Evolutionary conservation across 345 rosid species (phyloP), one percentile per base, ranked within the genome.

Genomic region (Lepidium didymum): DNA sequence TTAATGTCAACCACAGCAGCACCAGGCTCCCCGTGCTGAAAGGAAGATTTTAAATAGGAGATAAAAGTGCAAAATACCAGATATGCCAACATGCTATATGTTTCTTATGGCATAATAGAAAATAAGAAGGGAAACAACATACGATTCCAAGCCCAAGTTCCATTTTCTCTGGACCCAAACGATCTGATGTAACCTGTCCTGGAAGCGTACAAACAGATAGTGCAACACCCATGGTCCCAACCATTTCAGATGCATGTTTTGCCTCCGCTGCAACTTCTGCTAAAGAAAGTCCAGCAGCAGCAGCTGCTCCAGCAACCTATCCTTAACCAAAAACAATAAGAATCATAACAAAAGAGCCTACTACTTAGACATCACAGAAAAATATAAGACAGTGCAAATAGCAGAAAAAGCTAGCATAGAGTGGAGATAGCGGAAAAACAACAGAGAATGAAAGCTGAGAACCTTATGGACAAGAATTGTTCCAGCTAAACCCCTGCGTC

Each of bases 401-500:
- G 56, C 56, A 47, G 3, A 50, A 52, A 8, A 12, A 29, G 40
- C 18, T 66, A 53, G 52, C 40, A 29, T 66, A 31, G 41, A 53
- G 19, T 41, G 43, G 62, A 8, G 7, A 37, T 36, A 63, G 2
- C 13, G 14, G 47, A 23, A 36, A 49, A 23, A 54, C 14, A 33
- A 35, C 16, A 29, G 11, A 15, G 13, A 49, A 57, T 5, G 47
- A 58, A 53, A 53, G 52, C 23, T 58, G 69, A 81, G 60, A 69
- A 91, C 99, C 99, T 94, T 94, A 63, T 91, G 76, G 56, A 94
- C 91, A 67, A 94, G 91, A 69, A 94, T 69, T 23, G 99, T 91
- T 70, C 99, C 99, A 0, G 92, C 99, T 81, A 94, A 81, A 64
- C 99, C 99, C 81, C 99, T 89, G 33, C 95, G 82, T 56, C 99